These are phyloP conservation scores for Penicillium sp. DNA, from an alignment of 2,329 filamentous ascomycete genomes.

Conservation along the genomic window DNA sequence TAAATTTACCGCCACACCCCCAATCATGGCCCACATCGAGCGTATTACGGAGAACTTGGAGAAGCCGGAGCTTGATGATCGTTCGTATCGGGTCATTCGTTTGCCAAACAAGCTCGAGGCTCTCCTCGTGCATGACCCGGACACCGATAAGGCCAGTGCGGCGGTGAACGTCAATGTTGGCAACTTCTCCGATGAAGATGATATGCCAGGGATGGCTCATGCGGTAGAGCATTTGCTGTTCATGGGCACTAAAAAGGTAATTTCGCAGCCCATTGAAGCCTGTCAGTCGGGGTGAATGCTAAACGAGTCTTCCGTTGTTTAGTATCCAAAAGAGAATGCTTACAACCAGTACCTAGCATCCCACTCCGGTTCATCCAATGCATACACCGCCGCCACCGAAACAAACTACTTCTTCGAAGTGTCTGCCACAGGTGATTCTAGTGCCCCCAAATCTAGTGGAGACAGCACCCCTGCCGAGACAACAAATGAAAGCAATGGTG, in stretches of 20 bases:
- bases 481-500: constrained; percentile 27
- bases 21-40: constrained; percentile 38
- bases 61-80: constrained; percentile 80
- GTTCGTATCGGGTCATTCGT: constrained; percentile 81
- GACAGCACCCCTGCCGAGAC: constrained; percentile 28
- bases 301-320: constrained; percentile 8
- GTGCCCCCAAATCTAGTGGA: constrained; percentile 30
- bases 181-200: constrained; percentile 86
- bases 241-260: constrained; percentile 94
- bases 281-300: neutral
- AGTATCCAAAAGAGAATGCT: constrained; percentile 91
- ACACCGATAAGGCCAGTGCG: constrained; percentile 95
- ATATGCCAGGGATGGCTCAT: constrained; percentile 93
- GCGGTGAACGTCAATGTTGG: constrained; percentile 95
- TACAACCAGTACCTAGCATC: constrained; percentile 91
- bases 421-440: constrained; percentile 66
- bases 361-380: constrained; percentile 90
- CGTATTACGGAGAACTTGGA: constrained; percentile 70
- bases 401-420: constrained; percentile 99
- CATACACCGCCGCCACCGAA: constrained; percentile 87
- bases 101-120: constrained; percentile 86
- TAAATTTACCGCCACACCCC: constrained; percentile 20
- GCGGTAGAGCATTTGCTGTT: constrained; percentile 95
- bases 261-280: constrained; percentile 7
- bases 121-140: constrained; percentile 85